Percentiles rank a stretch among this genome's conserved stretches.
Evolutionary conservation across 2,329 filamentous ascomycete genomes (phyloP).

Genomic region (Capronia epimyces): DNA sequence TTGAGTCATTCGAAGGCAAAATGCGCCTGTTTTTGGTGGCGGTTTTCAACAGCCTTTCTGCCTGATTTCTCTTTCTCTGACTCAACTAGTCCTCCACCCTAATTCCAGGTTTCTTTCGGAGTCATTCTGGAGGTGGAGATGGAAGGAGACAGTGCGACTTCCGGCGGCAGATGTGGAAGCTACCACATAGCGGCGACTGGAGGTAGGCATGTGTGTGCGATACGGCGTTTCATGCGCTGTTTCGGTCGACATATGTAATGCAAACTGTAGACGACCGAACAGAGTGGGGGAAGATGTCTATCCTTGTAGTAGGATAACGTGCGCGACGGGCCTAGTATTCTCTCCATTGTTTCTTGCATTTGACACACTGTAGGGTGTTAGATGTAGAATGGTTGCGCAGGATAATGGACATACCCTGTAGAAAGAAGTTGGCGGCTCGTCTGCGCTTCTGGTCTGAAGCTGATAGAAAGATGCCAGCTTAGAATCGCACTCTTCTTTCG

Average conservation of each 20-base stretch:
- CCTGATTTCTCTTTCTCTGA: too few species aligned
- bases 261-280: background rate
- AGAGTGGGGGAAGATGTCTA: background rate
- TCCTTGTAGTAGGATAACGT: background rate
- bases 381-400: slow-evolving; percentile 1
- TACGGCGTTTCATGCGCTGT: background rate
- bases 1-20: background rate
- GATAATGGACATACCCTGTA: slow-evolving; percentile 62
- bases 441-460: slow-evolving; percentile 93
- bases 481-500: slow-evolving; percentile 72
- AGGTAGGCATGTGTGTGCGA: background rate
- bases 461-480: slow-evolving; percentile 89
- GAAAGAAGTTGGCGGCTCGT: slow-evolving; percentile 98
- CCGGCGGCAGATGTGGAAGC: background rate
- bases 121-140: too few species aligned
- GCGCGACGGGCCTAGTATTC: slow-evolving; percentile 37
- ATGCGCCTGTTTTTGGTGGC: background rate
- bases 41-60: too few species aligned
- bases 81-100: too few species aligned
- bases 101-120: too few species aligned
- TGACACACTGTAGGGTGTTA: slow-evolving; percentile 39
- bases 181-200: background rate
- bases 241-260: background rate
- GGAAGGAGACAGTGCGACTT: too few species aligned
- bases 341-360: slow-evolving; percentile 45